These are phyloP conservation scores for Nectriaceae sp. DNA, from an alignment of 2,329 filamentous ascomycete genomes.

Conservation along the genomic window DNA sequence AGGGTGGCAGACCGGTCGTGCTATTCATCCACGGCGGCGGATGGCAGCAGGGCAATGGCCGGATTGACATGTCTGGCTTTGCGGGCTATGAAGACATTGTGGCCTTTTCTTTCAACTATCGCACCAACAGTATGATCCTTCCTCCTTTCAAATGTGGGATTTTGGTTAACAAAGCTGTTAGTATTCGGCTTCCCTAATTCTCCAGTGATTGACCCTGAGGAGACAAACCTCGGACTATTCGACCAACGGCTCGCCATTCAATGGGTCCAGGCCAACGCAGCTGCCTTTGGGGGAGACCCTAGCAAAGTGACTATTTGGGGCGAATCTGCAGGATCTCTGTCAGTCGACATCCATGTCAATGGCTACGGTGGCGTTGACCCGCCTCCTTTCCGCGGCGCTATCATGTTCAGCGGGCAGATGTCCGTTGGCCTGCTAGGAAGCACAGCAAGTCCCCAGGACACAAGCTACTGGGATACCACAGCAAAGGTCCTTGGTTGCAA, in stretches of 20 bases:
- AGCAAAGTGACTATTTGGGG: slow-evolving; percentile 30
- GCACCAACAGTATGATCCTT: slow-evolving; percentile 25
- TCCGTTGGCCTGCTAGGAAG: slow-evolving; percentile 24
- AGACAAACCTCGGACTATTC: slow-evolving; percentile 33
- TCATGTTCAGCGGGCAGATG: slow-evolving; percentile 32
- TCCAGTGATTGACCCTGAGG: slow-evolving; percentile 37
- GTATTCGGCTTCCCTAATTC: slow-evolving; percentile 48
- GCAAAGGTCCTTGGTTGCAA: slow-evolving; percentile 18
- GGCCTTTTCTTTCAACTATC: slow-evolving; percentile 29
- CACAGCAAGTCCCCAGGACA: slow-evolving; percentile 5
- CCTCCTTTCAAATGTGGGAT: neutral
- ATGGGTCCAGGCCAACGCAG: slow-evolving; percentile 29
- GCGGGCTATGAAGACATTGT: slow-evolving; percentile 30
- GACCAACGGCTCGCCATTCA: slow-evolving; percentile 30
- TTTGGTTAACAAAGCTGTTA: slow-evolving; percentile 1
- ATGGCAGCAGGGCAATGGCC: slow-evolving; percentile 25
- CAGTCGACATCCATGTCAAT: slow-evolving; percentile 30
- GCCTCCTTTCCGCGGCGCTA: slow-evolving; percentile 26
- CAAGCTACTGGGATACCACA: slow-evolving; percentile 16
- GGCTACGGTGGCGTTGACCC: slow-evolving; percentile 12
- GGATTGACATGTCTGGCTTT: slow-evolving; percentile 25
- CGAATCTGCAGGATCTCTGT: slow-evolving; percentile 33
- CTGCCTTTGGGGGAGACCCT: slow-evolving; percentile 29
- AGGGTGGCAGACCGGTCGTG: slow-evolving; percentile 19
- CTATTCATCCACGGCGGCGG: slow-evolving; percentile 30